phyloP scores from a whole-genome alignment of 2,329 filamentous ascomycete species.

The Venturia carpophila region DNA sequence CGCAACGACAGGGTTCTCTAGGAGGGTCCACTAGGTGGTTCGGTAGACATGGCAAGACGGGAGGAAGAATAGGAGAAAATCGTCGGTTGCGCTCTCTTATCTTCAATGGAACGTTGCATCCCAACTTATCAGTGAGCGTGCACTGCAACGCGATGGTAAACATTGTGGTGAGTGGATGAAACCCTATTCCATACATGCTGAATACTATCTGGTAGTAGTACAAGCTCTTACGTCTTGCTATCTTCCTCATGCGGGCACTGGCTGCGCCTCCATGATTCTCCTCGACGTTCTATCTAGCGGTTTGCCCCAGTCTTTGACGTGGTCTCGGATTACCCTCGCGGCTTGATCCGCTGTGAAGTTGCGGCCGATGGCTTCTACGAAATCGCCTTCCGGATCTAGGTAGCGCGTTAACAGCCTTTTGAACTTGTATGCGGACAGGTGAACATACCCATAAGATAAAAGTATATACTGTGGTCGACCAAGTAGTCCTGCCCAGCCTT shows the following conservation, averaged over 20 bases:
- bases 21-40: neutral
- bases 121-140: constrained; percentile 2
- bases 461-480: constrained; percentile 98
- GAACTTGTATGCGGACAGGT: neutral
- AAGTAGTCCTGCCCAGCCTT: constrained; percentile 93
- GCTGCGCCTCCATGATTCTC: neutral
- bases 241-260: neutral
- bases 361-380: constrained; percentile 90
- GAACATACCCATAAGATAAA: constrained; percentile 76
- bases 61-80: neutral
- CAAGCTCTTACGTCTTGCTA: neutral
- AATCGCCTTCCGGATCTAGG: constrained; percentile 86
- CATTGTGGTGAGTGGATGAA: neutral
- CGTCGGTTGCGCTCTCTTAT: neutral
- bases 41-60: neutral
- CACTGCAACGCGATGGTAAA: neutral
- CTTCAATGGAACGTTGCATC: neutral
- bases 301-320: constrained; percentile 71
- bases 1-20: neutral
- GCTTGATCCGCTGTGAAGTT: constrained; percentile 88
- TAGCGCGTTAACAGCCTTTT: constrained; percentile 23
- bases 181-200: neutral
- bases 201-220: neutral
- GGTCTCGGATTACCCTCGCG: constrained; percentile 73
- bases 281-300: constrained; percentile 40